Evolutionary conservation across 164 flowering plant species (phyloP), one percentile per base, ranked within the genome.

Genomic region (Chimonanthus salicifolius): DNA sequence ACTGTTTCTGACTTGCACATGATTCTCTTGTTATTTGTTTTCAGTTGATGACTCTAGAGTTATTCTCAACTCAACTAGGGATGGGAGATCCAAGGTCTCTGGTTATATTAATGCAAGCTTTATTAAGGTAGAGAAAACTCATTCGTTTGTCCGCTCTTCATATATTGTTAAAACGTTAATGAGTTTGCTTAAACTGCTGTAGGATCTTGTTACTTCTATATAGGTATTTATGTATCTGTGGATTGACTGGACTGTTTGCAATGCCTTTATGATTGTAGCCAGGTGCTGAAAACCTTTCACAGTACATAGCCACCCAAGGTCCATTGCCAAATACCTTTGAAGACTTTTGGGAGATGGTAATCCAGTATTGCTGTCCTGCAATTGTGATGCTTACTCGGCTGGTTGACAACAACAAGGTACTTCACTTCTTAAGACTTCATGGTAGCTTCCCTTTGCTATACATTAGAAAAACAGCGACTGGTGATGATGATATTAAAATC

Each of bases 281-380:
- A 74, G 77, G 87, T 3, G 73, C 79, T 72, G 92, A 83, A 74
- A 82, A 70, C 49, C 76, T 91, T 70, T 82, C 92, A 75, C 85
- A 74, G 84, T 96, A 92, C 74, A 90, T 96, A 73, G 97, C 99
- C 48, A 94, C 99, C 66, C 99, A 93, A 87, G 98, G 99, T 70
- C 99, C 99, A n/a, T 82, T 92, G n/a, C 97, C 89, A 51, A 85
- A 88, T 73, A 94, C 99, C 47, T 86, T 74, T 82, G 97, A 96
- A 82, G 98, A 96, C 76, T 94, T 96, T 80, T 96, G 99, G 99
- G 92, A 90, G 83, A 96, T 96, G 99, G 85, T 96, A 46, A 73
- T 92, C 66, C 95, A 96, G 79, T 68, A 84, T 70, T 92, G 74
- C 64, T 92, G 95, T 82, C 97, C 98, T 54, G 94, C 83, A 18